Percentiles rank a stretch among this genome's conserved stretches.
These are phyloP conservation scores for Gyrodon lividus DNA, from an alignment of 768 basidiomycete genomes.

Conservation along the genomic window DNA sequence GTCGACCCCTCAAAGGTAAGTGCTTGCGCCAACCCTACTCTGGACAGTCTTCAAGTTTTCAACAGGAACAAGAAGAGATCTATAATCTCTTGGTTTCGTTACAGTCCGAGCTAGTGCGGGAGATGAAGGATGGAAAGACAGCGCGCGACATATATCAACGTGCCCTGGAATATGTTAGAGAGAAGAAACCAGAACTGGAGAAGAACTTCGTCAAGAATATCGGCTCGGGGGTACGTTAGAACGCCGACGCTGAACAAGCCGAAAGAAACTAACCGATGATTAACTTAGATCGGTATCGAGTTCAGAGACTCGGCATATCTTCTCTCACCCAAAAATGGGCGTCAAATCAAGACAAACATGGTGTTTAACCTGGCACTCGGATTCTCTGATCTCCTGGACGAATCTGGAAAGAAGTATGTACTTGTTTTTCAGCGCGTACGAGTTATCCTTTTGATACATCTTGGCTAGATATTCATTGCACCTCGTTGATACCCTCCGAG, in stretches of 20 bases:
- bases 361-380: slow-evolving; percentile 82
- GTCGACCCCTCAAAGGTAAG: slow-evolving; percentile 86
- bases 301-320: slow-evolving; percentile 88
- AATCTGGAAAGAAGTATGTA: slow-evolving; percentile 71
- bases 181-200: slow-evolving; percentile 80
- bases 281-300: slow-evolving; percentile 96
- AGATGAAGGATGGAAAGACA: slow-evolving; percentile 76
- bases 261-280: background rate
- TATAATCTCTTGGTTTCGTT: slow-evolving; percentile 77
- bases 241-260: background rate
- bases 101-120: slow-evolving; percentile 70
- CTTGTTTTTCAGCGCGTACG: background rate
- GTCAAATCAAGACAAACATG: slow-evolving; percentile 75
- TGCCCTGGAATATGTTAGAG: slow-evolving; percentile 65
- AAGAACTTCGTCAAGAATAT: slow-evolving; percentile 84
- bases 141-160: slow-evolving; percentile 82
- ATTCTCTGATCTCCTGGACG: slow-evolving; percentile 78
- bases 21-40: background rate
- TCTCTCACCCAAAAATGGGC: slow-evolving; percentile 76
- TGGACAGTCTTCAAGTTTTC: background rate
- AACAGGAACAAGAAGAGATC: slow-evolving; percentile 87
- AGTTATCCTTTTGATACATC: background rate
- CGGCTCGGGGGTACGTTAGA: slow-evolving; percentile 75
- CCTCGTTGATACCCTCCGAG: slow-evolving; percentile 83
- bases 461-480: slow-evolving; percentile 76